A percentile compares a stretch with the other conserved stretches of the same genome.
These are phyloP conservation scores for Termitomyces sp. DNA, from an alignment of 768 basidiomycete species.

Conservation along the genomic window DNA sequence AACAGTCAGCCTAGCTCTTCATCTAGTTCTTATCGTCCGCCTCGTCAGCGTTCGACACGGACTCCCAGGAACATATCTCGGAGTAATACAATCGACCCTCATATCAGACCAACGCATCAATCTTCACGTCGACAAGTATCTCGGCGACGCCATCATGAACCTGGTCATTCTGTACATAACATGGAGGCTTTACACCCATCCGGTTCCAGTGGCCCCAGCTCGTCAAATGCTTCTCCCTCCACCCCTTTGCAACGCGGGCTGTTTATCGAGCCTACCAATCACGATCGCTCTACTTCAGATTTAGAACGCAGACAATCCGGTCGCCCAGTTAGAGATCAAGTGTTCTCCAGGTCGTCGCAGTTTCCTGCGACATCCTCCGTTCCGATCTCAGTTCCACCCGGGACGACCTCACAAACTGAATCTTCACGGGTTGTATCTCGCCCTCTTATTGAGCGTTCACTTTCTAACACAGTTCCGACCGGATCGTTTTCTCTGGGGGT, in stretches of 20 bases:
- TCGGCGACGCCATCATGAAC: neutral
- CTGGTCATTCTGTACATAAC: neutral
- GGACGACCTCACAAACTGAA: neutral
- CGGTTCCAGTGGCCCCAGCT: neutral
- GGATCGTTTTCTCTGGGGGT: neutral
- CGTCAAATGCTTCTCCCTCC: neutral
- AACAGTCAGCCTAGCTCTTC: neutral
- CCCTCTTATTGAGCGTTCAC: neutral
- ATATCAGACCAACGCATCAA: neutral
- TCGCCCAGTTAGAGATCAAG: neutral
- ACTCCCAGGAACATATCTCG: neutral
- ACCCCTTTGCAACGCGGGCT: neutral
- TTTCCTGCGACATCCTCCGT: neutral
- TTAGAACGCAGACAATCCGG: neutral
- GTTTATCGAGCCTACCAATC: neutral
- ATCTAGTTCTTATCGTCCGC: neutral
- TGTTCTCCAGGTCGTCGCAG: neutral
- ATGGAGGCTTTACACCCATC: neutral
- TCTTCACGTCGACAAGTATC: neutral
- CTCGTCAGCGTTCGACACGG: neutral
- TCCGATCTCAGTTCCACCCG: neutral
- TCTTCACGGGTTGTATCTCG: neutral
- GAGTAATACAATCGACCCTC: neutral
- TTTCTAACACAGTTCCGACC: neutral
- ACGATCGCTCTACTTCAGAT: neutral